phyloP scores from a whole-genome alignment of 805 yeast genomes.

The Spathaspora sp. region DNA sequence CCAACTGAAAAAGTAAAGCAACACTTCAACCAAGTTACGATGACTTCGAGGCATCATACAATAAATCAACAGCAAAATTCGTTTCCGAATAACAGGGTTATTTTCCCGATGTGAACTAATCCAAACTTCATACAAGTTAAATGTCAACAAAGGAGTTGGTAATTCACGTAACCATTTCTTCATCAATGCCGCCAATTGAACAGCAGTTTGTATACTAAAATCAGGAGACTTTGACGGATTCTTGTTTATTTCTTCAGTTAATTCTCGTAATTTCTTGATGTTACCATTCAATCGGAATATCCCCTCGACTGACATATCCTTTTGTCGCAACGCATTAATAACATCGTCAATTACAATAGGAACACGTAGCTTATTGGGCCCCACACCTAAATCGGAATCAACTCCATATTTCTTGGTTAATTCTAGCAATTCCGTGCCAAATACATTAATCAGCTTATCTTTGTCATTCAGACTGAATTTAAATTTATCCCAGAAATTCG shows the following conservation, averaged over 20 bases:
- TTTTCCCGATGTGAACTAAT: conserved; percentile 57
- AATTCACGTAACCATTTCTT: conserved; percentile 89
- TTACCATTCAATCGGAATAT: conserved; percentile 95
- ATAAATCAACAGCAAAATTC: conserved; percentile 61
- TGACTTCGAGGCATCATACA: conserved; percentile 77
- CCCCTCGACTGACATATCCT: conserved; percentile 95
- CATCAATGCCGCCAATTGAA: conserved; percentile 88
- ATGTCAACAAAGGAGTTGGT: conserved; percentile 87
- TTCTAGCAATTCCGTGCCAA: conserved; percentile 72
- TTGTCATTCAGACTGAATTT: conserved; percentile 27
- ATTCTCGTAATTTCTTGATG: conserved; percentile 71
- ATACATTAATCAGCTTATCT: conserved; percentile 44
- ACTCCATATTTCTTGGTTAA: conserved; percentile 72
- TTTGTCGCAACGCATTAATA: conserved; percentile 75
- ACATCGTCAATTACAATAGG: conserved; percentile 88
- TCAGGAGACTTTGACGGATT: conserved; percentile 71
- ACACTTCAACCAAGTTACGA: conserved; percentile 82
- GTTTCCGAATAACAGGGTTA: conserved; percentile 43
- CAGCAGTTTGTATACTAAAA: conserved; percentile 72
- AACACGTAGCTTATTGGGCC: conserved; percentile 72
- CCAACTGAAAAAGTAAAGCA: conserved; percentile 86
- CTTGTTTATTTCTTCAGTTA: conserved; percentile 70
- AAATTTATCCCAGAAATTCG: conserved; percentile 54
- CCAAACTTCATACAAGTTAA: conserved; percentile 74
- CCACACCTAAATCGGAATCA: conserved; percentile 81